phyloP scores from a whole-genome alignment of 108 stramenopile species.

The Cyclotella kingstonii region DNA sequence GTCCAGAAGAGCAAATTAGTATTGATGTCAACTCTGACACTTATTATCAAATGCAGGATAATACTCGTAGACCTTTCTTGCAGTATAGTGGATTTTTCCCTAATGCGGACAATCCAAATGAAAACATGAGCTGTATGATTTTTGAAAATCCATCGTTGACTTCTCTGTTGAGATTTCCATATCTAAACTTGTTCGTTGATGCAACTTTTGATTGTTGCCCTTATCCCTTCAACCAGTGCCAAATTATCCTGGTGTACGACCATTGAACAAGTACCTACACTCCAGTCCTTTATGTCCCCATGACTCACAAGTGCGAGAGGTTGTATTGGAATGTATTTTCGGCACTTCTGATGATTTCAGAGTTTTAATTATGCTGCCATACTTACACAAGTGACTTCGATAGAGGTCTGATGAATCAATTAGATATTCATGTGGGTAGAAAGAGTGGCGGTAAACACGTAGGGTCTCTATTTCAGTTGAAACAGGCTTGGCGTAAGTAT shows the following conservation, averaged over 20 bases:
- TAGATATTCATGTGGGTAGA: not conserved
- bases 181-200: no score
- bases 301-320: slow-evolving; percentile 9
- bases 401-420: slow-evolving; percentile 3
- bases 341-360: not conserved
- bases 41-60: no score
- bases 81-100: no score
- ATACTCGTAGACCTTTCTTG: no score
- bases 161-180: no score
- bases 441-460: slow-evolving; percentile 3
- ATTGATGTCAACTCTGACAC: no score
- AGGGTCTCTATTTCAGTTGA: slow-evolving; percentile 21
- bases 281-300: slow-evolving; percentile 18
- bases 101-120: no score
- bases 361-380: not conserved
- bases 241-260: slow-evolving; percentile 14
- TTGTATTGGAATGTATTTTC: slow-evolving; percentile 6
- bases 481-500: slow-evolving; percentile 22
- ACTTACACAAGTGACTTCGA: slow-evolving; percentile 26
- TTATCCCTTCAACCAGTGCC: slow-evolving; percentile 4
- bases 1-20: no score
- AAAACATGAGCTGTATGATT: no score
- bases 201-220: slow-evolving; percentile 9
- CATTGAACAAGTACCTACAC: slow-evolving; percentile 2
- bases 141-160: no score